Conservation (phyloP, 2,329 filamentous ascomycete species). For the Xylaria sp. region DNA sequence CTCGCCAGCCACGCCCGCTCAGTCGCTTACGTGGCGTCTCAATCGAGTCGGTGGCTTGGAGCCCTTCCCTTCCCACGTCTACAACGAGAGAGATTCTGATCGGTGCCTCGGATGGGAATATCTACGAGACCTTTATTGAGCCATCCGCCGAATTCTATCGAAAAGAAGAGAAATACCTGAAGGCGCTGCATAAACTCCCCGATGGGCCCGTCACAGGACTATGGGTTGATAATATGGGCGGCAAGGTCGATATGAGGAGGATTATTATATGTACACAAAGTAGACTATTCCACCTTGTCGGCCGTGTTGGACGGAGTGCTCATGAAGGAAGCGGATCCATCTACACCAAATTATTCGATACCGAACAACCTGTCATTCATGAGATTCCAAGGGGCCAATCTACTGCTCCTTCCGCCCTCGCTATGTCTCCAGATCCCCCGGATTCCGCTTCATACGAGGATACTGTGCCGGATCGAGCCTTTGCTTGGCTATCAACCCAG, state of each 20-base stretch:
- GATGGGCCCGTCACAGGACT: slow-evolving; percentile 87
- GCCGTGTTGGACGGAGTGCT: slow-evolving; percentile 76
- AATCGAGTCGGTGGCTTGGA: slow-evolving; percentile 94
- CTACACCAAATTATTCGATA: slow-evolving; percentile 88
- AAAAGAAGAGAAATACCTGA: slow-evolving; percentile 92
- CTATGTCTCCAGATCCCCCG: slow-evolving; percentile 78
- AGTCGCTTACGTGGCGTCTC: slow-evolving; percentile 84
- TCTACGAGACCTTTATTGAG: slow-evolving; percentile 96
- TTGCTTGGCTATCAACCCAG: slow-evolving; percentile 89
- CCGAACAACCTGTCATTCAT: slow-evolving; percentile 80
- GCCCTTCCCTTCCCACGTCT: slow-evolving; percentile 88
- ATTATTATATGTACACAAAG: slow-evolving; percentile 83
- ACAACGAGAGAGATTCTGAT: slow-evolving; percentile 94
- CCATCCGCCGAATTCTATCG: slow-evolving; percentile 94
- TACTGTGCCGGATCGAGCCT: slow-evolving; percentile 73
- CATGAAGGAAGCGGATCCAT: slow-evolving; percentile 85
- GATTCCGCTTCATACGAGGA: slow-evolving; percentile 66
- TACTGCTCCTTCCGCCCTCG: slow-evolving; percentile 72
- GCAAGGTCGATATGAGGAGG: slow-evolving; percentile 76
- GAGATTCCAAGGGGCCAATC: slow-evolving; percentile 72
- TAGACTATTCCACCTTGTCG: slow-evolving; percentile 82
- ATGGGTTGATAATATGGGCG: slow-evolving; percentile 79
- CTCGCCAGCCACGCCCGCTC: slow-evolving; percentile 84
- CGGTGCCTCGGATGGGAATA: slow-evolving; percentile 90
- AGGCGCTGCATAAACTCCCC: slow-evolving; percentile 81